A percentile compares a stretch with the other conserved stretches of the same genome.
Conservation (phyloP, 257 asterid species). For the Fraxinus quadrangulata region DNA sequence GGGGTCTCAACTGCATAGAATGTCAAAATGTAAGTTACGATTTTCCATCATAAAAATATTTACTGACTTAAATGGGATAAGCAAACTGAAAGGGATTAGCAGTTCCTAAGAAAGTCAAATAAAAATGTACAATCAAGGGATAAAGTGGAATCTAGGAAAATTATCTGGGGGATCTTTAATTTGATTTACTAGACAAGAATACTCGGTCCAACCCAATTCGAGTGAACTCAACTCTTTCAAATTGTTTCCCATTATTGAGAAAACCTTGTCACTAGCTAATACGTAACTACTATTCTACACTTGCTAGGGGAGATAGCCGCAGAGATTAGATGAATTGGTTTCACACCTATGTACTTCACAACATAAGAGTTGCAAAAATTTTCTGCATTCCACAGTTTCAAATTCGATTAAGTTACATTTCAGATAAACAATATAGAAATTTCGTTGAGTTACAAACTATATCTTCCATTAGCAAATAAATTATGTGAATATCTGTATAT, state of each 20-base stretch:
- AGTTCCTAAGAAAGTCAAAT: too few relatives aligned
- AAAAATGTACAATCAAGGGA: not conserved
- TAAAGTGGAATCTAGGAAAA: not conserved
- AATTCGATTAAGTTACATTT: too few relatives aligned
- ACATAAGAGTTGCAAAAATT: too few relatives aligned
- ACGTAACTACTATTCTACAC: not conserved
- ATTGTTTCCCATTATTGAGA: not conserved
- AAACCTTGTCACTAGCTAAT: not conserved
- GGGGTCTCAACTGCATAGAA: conserved; percentile 63
- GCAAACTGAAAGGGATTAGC: not conserved
- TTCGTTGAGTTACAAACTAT: too few relatives aligned
- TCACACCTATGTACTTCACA: too few relatives aligned
- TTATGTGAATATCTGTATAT: not conserved
- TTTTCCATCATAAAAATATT: not conserved
- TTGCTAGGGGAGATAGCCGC: not conserved
- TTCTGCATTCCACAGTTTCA: too few relatives aligned
- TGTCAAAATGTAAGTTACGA: not conserved
- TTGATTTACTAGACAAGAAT: too few relatives aligned
- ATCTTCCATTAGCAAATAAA: not conserved
- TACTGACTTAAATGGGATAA: too few relatives aligned
- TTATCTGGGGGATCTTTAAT: not conserved
- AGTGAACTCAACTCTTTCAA: too few relatives aligned
- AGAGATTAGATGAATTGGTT: not conserved
- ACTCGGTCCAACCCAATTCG: too few relatives aligned
- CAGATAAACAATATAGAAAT: not conserved